Evolutionary conservation across 2,329 filamentous ascomycete species (phyloP), one percentile per base, ranked within the genome.

Genomic region (Corynespora cassiicola): DNA sequence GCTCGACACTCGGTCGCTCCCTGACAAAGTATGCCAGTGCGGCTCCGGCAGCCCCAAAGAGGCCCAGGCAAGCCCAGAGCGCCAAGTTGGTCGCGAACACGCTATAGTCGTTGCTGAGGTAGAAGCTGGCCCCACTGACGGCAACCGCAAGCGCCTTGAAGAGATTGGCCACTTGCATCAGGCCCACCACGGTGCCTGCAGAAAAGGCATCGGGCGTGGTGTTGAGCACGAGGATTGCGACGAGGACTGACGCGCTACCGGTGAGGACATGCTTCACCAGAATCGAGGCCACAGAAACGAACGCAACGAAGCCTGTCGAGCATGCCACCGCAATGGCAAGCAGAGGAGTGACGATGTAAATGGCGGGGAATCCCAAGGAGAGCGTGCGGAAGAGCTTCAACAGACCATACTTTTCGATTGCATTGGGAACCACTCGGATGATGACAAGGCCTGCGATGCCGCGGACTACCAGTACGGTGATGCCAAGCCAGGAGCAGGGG

Each of bases 91-190:
- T 71, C 4, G 58, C 61, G 10, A 64, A 58, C n/a, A 75, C 61
- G 22, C 70, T 71, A 31, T 71, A 55, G 31, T 73, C 72, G 47
- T 66, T 65, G 50, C 69, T 71, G 26, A 75, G 56, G 42, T 69
- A 74, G 50, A 74, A 76, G 49, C 66, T 72, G 8, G 71, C 65
- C 5, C 73, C 73, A 16, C 65, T 69, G 14, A 73, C 68, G 2
- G 71, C 71, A 1, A 75, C 73, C 6, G 73, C 73, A 17, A 76
- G 66, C 9, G 71, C 72, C 38, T 71, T 72, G 59, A 75, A 75
- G 5, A 75, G 59, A 36, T 64, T 71, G 14, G 72, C 69, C 4
- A 74, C 61, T 39, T 74, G 73, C 56, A 75, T 68, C 52, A 76
- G 65, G n/a, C 74, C 74, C 29, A 75, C 68, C 5, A 75, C 67